A percentile compares a stretch with the other conserved stretches of the same genome.
These are phyloP conservation scores for Podospora bellae-mahoneyi DNA, from an alignment of 495 filamentous ascomycete genomes.

Conservation along the genomic window DNA sequence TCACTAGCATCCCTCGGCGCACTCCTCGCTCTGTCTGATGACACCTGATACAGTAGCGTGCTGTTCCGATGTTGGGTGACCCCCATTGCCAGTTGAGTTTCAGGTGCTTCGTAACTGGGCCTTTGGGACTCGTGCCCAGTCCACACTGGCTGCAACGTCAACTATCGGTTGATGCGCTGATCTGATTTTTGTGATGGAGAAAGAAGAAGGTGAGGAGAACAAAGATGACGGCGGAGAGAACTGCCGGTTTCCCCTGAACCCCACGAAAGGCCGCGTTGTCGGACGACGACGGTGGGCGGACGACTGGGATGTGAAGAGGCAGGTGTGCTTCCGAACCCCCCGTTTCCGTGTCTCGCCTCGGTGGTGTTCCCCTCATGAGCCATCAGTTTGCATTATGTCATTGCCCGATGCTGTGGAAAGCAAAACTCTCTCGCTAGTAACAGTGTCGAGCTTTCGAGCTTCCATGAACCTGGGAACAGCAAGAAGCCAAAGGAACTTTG, in stretches of 20 bases:
- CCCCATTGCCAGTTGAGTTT: not conserved
- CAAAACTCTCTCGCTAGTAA: not conserved
- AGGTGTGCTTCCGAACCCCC: slow-evolving; percentile 1
- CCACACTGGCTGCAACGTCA: slow-evolving; percentile 1
- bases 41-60: not conserved
- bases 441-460: not conserved
- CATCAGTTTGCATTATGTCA: slow-evolving; percentile 5
- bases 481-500: slow-evolving; percentile 1
- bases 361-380: not conserved
- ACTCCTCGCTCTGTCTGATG: not conserved
- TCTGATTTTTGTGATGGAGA: not conserved
- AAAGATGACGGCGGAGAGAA: no score
- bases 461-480: not conserved
- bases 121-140: not conserved
- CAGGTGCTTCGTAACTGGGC: slow-evolving; percentile 10
- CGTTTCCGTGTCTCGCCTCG: not conserved
- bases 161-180: not conserved
- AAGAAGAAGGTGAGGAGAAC: not conserved
- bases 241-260: not conserved
- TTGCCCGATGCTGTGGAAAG: not conserved
- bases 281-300: not conserved
- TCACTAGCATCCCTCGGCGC: not conserved
- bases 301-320: slow-evolving; percentile 2
- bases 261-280: not conserved
- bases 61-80: slow-evolving; percentile 1